Base-by-base conservation (phyloP, 1,284 basidiomycete species). In the Trametes pubescens region DNA sequence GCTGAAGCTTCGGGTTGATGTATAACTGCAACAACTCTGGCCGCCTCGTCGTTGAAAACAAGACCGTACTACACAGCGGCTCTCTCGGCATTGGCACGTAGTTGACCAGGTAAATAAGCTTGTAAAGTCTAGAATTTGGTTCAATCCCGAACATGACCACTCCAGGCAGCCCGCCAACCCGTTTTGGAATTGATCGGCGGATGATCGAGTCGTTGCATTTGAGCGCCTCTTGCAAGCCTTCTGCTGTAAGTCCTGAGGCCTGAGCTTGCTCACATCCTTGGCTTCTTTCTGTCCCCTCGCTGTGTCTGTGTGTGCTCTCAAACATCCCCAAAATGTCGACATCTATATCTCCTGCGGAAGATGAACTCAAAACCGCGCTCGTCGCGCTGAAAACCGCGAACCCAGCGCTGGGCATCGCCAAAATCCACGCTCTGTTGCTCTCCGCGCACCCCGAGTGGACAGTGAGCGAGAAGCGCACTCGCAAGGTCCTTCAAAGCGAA, bases 381-480 rank as follows among this genome's bases (percentile, higher is more conserved):
- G 65, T 76, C 8, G 61, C 70, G 1, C 76, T 87, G 9, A 80
- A 87, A 66, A 74, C 76, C n/a, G 76, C 79, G 37, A 81, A 92
- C 58, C 87, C 91, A 0, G 75, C 81, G 0, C 81, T 92, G 18
- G 93, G 93, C 2, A 85, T 92, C 40, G 71, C 82, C 4, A 95
- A 93, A 77, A 80, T 93, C 1, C 89, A 93, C 64, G 79, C 84
- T 2, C 80, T 86, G 13, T 78, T 95, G 18, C 83, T 91, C 35
- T 73, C 80, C 7, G 77, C 79, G 6, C 78, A 91, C 68, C 84
- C 90, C 1, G 79, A 83, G 22, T 94, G 93, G 92, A 75, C 82
- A 0, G 90, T 95, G 65, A 92, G 90, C 75, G 93, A 95, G 76
- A 94, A 94, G 73, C 84, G 93, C 16, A 84, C 90, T 10, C 81